A percentile compares a stretch with the other conserved stretches of the same genome.
Conservation (phyloP, 441 rosid species). For the Populus hybrid region DNA sequence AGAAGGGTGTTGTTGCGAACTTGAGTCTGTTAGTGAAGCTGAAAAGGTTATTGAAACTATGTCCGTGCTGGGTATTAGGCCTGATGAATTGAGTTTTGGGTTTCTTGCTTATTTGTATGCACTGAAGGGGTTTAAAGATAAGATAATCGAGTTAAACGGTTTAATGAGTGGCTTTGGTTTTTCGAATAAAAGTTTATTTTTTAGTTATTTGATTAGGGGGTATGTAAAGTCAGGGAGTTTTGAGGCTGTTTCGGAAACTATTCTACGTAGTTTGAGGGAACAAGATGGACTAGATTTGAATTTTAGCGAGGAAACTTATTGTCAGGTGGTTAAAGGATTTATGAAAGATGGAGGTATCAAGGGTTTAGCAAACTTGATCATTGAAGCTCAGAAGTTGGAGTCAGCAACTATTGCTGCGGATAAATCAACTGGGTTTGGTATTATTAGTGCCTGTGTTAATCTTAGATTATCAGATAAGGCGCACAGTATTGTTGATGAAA, state of each 20-base stretch:
- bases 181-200: conserved; percentile 35
- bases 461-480: conserved; percentile 84
- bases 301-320: conserved; percentile 55
- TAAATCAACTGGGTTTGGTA: conserved; percentile 65
- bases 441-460: conserved; percentile 68
- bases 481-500: conserved; percentile 61
- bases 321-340: conserved; percentile 70
- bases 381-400: conserved; percentile 76
- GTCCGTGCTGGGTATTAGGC: conserved; percentile 70
- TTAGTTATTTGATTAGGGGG: conserved; percentile 60
- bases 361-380: conserved; percentile 62
- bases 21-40: conserved; percentile 65
- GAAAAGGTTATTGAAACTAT: conserved; percentile 62
- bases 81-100: conserved; percentile 70
- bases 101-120: conserved; percentile 42
- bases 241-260: conserved; percentile 47
- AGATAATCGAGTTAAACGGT: conserved; percentile 58
- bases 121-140: conserved; percentile 53
- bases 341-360: conserved; percentile 52
- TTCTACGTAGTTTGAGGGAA: conserved; percentile 44
- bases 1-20: conserved; percentile 57
- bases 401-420: conserved; percentile 28
- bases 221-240: conserved; percentile 60
- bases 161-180: conserved; percentile 61
- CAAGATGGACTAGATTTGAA: conserved; percentile 25